phyloP scores from a whole-genome alignment of 768 basidiomycete genomes.

The Panaeolus cyanescens region DNA sequence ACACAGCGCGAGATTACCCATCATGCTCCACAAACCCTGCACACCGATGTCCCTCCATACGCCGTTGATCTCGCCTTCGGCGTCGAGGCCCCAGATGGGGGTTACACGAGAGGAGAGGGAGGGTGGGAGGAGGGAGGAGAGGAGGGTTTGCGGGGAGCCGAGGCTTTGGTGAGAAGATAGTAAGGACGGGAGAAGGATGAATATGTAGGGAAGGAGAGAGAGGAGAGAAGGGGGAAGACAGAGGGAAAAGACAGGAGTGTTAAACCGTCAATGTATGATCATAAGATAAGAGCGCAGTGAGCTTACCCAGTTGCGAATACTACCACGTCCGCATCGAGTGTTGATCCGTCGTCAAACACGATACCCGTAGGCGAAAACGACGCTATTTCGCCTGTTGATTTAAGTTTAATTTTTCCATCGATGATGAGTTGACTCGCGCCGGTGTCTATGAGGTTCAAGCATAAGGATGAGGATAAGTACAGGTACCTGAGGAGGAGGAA shows the following conservation, averaged over 20 bases:
- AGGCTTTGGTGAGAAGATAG: conserved; percentile 32
- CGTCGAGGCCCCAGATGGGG: conserved; percentile 61
- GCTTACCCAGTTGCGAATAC: conserved; percentile 61
- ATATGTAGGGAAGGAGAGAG: background rate
- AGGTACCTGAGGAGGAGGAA: background rate
- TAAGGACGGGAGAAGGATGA: background rate
- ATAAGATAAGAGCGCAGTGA: background rate
- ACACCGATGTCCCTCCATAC: conserved; percentile 44
- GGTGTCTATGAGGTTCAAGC: conserved; percentile 40
- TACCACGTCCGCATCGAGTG: conserved; percentile 54
- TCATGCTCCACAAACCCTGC: conserved; percentile 59
- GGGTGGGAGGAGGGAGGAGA: too few species aligned
- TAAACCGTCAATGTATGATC: background rate
- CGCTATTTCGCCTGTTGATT: conserved; percentile 55
- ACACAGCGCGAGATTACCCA: conserved; percentile 62
- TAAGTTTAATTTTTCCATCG: conserved; percentile 73
- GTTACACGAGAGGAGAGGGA: conserved; percentile 36
- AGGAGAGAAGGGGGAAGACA: background rate
- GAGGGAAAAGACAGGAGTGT: background rate
- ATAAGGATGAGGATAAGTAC: background rate
- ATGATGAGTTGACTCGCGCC: conserved; percentile 63
- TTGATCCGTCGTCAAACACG: conserved; percentile 49
- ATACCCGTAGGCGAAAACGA: conserved; percentile 45
- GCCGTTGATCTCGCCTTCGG: conserved; percentile 63
- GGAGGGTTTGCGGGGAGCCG: conserved; percentile 42